Conservation (phyloP, 805 yeast genomes). For the Nadsonia fulvescens region DNA sequence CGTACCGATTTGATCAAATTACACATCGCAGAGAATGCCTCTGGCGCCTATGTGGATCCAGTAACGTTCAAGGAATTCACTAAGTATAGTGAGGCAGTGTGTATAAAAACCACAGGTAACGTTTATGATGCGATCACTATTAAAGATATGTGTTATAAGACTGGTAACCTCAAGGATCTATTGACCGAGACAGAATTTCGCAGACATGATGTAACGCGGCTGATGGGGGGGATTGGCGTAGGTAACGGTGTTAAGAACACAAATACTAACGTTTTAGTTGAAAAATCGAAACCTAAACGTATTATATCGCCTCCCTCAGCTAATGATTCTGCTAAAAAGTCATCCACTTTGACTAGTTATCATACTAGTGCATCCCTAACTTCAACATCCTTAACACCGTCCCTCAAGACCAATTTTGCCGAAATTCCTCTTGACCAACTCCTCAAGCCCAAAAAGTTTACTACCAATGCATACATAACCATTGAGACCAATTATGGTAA, state of each 20-base stretch:
- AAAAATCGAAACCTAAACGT: no score
- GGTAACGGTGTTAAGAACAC: slow-evolving; percentile 2
- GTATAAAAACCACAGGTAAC: slow-evolving; percentile 15
- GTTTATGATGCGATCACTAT: slow-evolving; percentile 18
- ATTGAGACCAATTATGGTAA: slow-evolving; percentile 15
- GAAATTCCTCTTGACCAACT: slow-evolving; percentile 13
- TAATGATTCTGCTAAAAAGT: no score
- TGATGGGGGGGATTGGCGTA: slow-evolving; percentile 11
- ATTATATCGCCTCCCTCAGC: no score
- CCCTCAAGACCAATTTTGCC: slow-evolving; percentile 12
- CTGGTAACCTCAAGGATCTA: slow-evolving; percentile 17
- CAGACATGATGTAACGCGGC: slow-evolving; percentile 13
- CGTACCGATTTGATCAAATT: slow-evolving; percentile 12
- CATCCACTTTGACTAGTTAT: slow-evolving; percentile 10
- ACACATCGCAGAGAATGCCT: slow-evolving; percentile 12
- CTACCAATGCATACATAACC: slow-evolving; percentile 14
- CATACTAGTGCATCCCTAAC: slow-evolving; percentile 16
- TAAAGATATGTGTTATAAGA: slow-evolving; percentile 14
- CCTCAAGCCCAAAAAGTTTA: slow-evolving; percentile 14
- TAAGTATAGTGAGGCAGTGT: slow-evolving; percentile 13
- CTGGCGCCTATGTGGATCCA: slow-evolving; percentile 17
- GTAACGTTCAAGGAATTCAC: slow-evolving; percentile 18
- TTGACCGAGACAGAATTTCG: slow-evolving; percentile 16
- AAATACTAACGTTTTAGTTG: no score
- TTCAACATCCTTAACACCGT: slow-evolving; percentile 15